Evolutionary conservation across 257 asterid genomes (phyloP).

Genomic region (Penstemon barbatus): DNA sequence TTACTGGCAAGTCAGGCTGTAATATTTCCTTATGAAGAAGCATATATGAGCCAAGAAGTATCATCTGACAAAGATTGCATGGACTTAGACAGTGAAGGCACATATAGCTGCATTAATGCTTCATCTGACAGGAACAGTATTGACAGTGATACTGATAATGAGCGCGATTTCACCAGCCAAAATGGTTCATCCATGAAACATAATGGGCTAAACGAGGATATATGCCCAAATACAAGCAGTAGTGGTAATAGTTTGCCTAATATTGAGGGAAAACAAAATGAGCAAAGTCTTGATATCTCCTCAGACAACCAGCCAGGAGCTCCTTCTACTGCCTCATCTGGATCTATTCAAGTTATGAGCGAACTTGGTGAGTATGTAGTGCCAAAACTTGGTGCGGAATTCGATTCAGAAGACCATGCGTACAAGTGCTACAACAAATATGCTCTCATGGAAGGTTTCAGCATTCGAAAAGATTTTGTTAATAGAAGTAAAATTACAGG

Average conservation of each 20-base stretch:
- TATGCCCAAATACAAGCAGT: slow-evolving; percentile 19
- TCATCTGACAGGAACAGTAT: slow-evolving; percentile 40
- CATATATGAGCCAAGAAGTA: slow-evolving; percentile 32
- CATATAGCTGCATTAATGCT: slow-evolving; percentile 48
- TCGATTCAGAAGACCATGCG: slow-evolving; percentile 58
- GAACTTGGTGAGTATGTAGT: slow-evolving; percentile 38
- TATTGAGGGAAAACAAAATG: slow-evolving; percentile 22
- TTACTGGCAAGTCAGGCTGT: background rate
- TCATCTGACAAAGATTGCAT: slow-evolving; percentile 37
- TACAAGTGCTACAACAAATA: slow-evolving; percentile 54
- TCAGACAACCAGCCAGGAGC: slow-evolving; percentile 34
- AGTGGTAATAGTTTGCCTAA: slow-evolving; percentile 25
- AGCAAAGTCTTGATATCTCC: slow-evolving; percentile 30
- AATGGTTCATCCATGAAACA: slow-evolving; percentile 35
- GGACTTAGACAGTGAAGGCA: slow-evolving; percentile 52
- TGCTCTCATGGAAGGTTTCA: slow-evolving; percentile 63
- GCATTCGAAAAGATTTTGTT: slow-evolving; percentile 64
- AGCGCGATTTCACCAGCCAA: slow-evolving; percentile 37
- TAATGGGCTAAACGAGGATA: slow-evolving; percentile 27
- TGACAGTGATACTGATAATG: slow-evolving; percentile 35
- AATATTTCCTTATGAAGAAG: slow-evolving; percentile 29
- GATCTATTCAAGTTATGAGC: slow-evolving; percentile 32
- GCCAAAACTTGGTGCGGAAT: slow-evolving; percentile 58
- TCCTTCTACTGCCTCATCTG: slow-evolving; percentile 36
- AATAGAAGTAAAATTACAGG: slow-evolving; percentile 59